Evolutionary conservation across 495 filamentous ascomycete species (phyloP).

Genomic region (Talaromyces thailandensis): DNA sequence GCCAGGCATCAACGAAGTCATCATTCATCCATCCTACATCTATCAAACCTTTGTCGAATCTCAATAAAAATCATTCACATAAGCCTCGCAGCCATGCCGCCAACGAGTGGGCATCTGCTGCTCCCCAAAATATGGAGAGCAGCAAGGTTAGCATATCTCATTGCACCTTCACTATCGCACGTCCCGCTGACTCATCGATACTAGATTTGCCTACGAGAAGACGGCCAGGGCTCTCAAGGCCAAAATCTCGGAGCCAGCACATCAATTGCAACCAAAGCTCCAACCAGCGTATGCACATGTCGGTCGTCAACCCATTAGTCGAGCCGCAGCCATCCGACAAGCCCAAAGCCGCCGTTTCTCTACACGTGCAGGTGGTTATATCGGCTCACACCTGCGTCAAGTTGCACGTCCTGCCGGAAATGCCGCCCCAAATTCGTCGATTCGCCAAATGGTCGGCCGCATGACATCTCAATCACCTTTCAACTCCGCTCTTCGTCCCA

Average conservation of each 20-base stretch:
- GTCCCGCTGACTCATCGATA: conserved; percentile 15
- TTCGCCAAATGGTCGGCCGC: conserved; percentile 55
- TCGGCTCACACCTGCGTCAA: conserved; percentile 45
- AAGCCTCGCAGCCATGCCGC: conserved; percentile 46
- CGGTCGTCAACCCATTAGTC: conserved; percentile 63
- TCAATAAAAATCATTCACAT: conserved; percentile 6
- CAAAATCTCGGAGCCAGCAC: conserved; percentile 47
- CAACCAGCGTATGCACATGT: conserved; percentile 45
- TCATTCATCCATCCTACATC: conserved; percentile 7
- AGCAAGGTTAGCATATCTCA: conserved; percentile 40
- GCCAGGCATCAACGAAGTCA: conserved; percentile 17
- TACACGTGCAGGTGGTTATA: conserved; percentile 54
- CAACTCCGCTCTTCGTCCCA: conserved; percentile 82
- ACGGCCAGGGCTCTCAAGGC: conserved; percentile 52
- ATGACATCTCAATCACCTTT: conserved; percentile 74
- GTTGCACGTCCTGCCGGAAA: conserved; percentile 51
- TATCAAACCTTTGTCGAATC: conserved; percentile 12
- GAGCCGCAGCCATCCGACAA: conserved; percentile 61
- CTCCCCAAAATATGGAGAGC: conserved; percentile 61
- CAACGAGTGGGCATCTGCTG: conserved; percentile 60
- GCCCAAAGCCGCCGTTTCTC: conserved; percentile 66
- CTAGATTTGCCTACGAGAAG: conserved; percentile 55
- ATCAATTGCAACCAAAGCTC: conserved; percentile 28
- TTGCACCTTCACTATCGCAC: background rate
- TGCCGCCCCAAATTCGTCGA: conserved; percentile 55